Evolutionary conservation across 164 flowering plant species (phyloP).

Genomic region (Nelumbo lutea): DNA sequence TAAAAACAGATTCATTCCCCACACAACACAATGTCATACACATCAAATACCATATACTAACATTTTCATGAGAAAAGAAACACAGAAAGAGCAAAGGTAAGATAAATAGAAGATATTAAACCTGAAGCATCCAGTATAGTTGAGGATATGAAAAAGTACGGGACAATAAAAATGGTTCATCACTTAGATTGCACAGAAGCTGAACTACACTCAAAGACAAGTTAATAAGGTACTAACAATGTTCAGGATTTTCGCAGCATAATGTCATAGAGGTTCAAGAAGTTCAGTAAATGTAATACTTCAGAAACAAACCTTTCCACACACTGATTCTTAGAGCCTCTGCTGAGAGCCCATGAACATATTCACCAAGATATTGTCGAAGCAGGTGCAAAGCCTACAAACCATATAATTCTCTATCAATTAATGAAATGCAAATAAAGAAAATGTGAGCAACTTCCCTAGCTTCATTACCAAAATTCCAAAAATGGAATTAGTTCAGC

Average conservation of each 20-base stretch:
- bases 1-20: too few species aligned
- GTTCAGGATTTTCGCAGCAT: too few species aligned
- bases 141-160: neutral
- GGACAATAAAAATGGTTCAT: neutral
- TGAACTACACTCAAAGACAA: neutral
- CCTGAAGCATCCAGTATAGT: neutral
- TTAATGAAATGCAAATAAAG: neutral
- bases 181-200: neutral
- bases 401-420: neutral
- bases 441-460: neutral
- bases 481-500: neutral
- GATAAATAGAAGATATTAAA: neutral
- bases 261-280: neutral
- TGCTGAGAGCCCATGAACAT: conserved; percentile 88
- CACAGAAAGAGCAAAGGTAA: neutral
- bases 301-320: conserved; percentile 70
- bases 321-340: conserved; percentile 95
- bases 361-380: conserved; percentile 90
- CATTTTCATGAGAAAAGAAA: neutral
- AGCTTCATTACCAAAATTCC: neutral
- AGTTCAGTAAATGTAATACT: neutral
- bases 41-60: too few species aligned
- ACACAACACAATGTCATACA: too few species aligned
- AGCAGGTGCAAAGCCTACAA: conserved; percentile 89
- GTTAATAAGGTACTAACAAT: neutral